Percentiles rank a stretch among this genome's conserved stretches.
Conservation (phyloP, 1,284 basidiomycete species). For the Heterobasidion irregulare region DNA sequence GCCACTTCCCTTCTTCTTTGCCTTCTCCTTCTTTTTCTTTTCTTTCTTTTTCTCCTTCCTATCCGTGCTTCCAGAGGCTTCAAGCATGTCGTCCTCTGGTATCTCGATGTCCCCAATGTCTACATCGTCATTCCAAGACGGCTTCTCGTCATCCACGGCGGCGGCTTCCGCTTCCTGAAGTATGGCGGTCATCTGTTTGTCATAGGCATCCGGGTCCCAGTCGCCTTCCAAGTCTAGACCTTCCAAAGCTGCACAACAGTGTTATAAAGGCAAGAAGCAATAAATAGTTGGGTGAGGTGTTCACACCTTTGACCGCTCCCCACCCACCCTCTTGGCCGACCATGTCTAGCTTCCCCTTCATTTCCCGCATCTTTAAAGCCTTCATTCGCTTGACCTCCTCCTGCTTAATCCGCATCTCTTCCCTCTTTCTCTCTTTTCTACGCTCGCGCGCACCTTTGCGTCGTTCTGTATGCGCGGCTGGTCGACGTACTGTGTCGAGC, state of each 20-base stretch:
- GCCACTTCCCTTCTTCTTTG: conserved; percentile 22
- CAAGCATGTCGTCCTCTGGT: conserved; percentile 25
- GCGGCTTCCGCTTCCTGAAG: conserved; percentile 52
- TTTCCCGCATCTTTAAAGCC: conserved; percentile 77
- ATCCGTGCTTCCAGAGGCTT: conserved; percentile 32
- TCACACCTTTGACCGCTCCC: conserved; percentile 34
- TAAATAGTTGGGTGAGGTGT: conserved; percentile 8
- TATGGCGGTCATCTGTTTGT: conserved; percentile 66
- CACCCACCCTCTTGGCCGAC: conserved; percentile 61
- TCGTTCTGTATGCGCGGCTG: conserved; percentile 45
- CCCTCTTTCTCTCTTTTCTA: conserved; percentile 70
- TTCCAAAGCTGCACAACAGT: conserved; percentile 36
- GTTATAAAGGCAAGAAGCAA: neutral
- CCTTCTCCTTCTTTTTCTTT: conserved; percentile 42
- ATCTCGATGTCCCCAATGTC: conserved; percentile 65
- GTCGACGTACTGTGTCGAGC: conserved; percentile 64
- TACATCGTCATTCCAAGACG: conserved; percentile 85
- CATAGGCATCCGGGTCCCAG: conserved; percentile 77
- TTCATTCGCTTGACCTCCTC: conserved; percentile 80
- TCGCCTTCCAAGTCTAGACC: conserved; percentile 71
- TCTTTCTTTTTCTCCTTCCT: conserved; percentile 40
- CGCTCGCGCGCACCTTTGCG: conserved; percentile 79
- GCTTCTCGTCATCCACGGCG: conserved; percentile 53
- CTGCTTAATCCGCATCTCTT: conserved; percentile 63
- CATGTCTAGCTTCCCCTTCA: conserved; percentile 66